Base-by-base conservation (phyloP, 495 filamentous ascomycete genomes). In the Alectoria sarmentosa region DNA sequence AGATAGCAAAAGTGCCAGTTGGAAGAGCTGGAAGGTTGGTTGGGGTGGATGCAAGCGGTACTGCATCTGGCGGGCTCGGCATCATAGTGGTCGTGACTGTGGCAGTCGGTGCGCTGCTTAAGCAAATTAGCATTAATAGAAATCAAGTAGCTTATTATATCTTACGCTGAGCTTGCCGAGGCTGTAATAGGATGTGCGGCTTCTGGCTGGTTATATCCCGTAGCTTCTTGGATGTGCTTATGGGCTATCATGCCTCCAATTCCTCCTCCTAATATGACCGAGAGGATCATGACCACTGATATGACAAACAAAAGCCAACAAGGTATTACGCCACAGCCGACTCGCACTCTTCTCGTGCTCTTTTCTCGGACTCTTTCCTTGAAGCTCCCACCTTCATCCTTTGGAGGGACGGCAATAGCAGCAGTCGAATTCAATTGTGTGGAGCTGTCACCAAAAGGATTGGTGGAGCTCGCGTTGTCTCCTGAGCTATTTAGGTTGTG, bases 251-350 rank as follows among this genome's bases (percentile, higher is more conserved):
- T 76, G 48, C 86, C 88, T 19, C 88, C 77, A 69, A 91, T 83
- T 10, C 83, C 77, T 60, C 81, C 86, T 37, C 84, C 82, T 67
- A 88, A 75, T 8, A 81, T 70, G 32, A 79, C 79, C 48, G 82
- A 77, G 65, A 89, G 73, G 26, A 85, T 44, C 8, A 86, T 67
- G 9, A 87, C 76, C 15, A 81, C 71, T 1, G 73, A 73, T 3
- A 84, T 77, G 28, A 90, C 73, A 39, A 81, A 75, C 34, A 90
- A 70, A 0, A 85, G 84, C 89, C 89, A 91, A 48, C 87, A 78
- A 0, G 88, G 89, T 19, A 90, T 69, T 17, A 83, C 76, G 30
- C 86, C 84, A 68, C 85, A 89, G 64, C 86, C 83, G 23, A 75
- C 72, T 70, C 81, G 76, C 30, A 75, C 73, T 69, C 81, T 77